These are phyloP conservation scores for Leishmania aethiopica DNA, from an alignment of 208 protist species.

Conservation along the genomic window DNA sequence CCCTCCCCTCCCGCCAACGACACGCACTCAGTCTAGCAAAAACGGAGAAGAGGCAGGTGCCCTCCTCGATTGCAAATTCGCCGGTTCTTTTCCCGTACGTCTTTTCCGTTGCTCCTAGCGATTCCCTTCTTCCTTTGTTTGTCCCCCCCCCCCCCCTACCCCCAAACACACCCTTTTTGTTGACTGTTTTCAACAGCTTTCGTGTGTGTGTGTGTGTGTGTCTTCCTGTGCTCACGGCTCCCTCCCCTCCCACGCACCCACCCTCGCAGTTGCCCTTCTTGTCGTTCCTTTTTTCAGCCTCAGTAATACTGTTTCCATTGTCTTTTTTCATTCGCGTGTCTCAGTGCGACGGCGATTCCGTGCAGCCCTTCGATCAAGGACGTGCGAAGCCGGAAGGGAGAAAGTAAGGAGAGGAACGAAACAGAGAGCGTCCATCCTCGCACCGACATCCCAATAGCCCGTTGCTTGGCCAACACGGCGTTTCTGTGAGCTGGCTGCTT, in stretches of 20 bases:
- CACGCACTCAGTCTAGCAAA: neutral
- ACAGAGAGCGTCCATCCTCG: neutral
- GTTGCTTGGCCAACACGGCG: neutral
- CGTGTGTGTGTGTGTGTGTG: slow-evolving; percentile 8
- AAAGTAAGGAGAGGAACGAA: neutral
- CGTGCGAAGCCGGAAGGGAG: neutral
- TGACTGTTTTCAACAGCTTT: neutral
- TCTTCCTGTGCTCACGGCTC: neutral
- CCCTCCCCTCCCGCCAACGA: neutral
- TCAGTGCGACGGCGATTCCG: neutral
- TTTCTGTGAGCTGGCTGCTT: neutral
- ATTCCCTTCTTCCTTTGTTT: neutral
- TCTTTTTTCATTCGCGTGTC: neutral
- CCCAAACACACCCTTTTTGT: neutral
- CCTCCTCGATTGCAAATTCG: neutral
- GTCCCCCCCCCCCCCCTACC: neutral
- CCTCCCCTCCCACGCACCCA: no score
- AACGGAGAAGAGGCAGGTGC: neutral
- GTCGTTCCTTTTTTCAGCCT: neutral
- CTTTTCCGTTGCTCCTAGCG: no score
- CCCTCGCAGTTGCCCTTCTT: neutral
- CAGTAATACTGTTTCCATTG: neutral
- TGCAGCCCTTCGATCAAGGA: neutral
- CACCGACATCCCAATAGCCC: neutral
- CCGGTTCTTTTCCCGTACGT: neutral